Conservation (phyloP, 2,329 filamentous ascomycete genomes). For the Fusarium sororula region DNA sequence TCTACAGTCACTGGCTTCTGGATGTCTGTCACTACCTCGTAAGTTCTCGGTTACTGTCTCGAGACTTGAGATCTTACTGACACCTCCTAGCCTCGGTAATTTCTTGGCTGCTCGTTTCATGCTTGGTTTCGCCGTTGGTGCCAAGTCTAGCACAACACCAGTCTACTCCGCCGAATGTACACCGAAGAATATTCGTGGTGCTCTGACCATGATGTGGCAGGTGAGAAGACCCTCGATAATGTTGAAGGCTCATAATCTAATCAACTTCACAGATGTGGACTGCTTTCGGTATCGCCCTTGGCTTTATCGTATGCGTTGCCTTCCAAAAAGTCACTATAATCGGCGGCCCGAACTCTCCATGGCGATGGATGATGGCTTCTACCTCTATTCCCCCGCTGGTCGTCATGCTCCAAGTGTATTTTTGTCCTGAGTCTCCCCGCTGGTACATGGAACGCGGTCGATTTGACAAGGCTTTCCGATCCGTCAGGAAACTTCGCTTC, state of each 20-base stretch:
- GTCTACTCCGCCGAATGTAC: constrained; percentile 51
- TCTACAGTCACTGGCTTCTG: constrained; percentile 62
- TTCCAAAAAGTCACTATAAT: constrained; percentile 48
- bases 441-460: constrained; percentile 63
- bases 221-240: not conserved
- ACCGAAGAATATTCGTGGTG: constrained; percentile 51
- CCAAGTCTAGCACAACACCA: constrained; percentile 48
- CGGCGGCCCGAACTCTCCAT: constrained; percentile 43
- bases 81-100: constrained; percentile 14
- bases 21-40: constrained; percentile 65
- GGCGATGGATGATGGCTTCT: constrained; percentile 57
- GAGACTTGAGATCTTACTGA: not conserved
- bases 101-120: constrained; percentile 47
- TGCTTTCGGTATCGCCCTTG: constrained; percentile 50
- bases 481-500: constrained; percentile 57
- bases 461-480: constrained; percentile 56
- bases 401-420: constrained; percentile 61
- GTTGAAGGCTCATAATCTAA: rapidly evolving
- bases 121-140: constrained; percentile 51
- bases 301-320: constrained; percentile 51
- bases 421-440: constrained; percentile 63
- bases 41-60: constrained; percentile 47
- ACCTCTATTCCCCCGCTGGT: constrained; percentile 63
- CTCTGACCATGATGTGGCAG: constrained; percentile 52
- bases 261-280: constrained; percentile 36